A percentile compares a stretch with the other conserved stretches of the same genome.
Conservation (phyloP, 495 filamentous ascomycete genomes). For the Podospora comata region DNA sequence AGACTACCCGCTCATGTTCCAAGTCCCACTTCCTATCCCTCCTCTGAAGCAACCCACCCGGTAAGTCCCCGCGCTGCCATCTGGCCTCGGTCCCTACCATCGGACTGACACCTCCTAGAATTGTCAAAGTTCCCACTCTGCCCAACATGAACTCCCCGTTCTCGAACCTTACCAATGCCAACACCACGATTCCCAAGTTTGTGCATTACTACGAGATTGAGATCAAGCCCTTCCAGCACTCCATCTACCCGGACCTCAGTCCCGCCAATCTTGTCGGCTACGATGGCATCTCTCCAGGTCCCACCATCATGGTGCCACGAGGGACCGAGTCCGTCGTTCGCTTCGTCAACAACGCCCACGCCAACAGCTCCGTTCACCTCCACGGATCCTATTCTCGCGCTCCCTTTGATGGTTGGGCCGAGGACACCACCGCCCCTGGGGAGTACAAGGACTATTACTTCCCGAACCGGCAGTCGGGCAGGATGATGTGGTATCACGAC, state of each 20-base stretch:
- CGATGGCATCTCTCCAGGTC: slow-evolving; percentile 50
- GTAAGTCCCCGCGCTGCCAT: too few species aligned
- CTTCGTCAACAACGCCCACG: slow-evolving; percentile 44
- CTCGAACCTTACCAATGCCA: not conserved
- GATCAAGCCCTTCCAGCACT: slow-evolving; percentile 41
- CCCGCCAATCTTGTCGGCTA: slow-evolving; percentile 46
- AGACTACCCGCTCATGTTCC: slow-evolving; percentile 14
- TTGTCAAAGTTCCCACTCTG: too few species aligned
- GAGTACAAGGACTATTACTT: slow-evolving; percentile 59
- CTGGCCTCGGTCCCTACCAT: not conserved
- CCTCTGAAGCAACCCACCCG: slow-evolving; percentile 11
- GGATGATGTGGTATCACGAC: slow-evolving; percentile 57
- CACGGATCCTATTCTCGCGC: slow-evolving; percentile 46
- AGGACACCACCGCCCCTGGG: slow-evolving; percentile 45
- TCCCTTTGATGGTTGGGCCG: slow-evolving; percentile 50
- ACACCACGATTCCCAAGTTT: not conserved
- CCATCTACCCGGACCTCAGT: slow-evolving; percentile 44
- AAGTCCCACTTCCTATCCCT: slow-evolving; percentile 14
- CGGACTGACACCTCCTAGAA: too few species aligned
- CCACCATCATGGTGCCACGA: slow-evolving; percentile 41
- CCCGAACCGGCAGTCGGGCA: slow-evolving; percentile 47
- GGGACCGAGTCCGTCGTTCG: slow-evolving; percentile 49
- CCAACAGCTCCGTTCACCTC: slow-evolving; percentile 43
- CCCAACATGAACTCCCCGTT: too few species aligned
- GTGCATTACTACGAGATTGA: slow-evolving; percentile 36